Conservation (phyloP, 768 basidiomycete species). For the Russula sp. region DNA sequence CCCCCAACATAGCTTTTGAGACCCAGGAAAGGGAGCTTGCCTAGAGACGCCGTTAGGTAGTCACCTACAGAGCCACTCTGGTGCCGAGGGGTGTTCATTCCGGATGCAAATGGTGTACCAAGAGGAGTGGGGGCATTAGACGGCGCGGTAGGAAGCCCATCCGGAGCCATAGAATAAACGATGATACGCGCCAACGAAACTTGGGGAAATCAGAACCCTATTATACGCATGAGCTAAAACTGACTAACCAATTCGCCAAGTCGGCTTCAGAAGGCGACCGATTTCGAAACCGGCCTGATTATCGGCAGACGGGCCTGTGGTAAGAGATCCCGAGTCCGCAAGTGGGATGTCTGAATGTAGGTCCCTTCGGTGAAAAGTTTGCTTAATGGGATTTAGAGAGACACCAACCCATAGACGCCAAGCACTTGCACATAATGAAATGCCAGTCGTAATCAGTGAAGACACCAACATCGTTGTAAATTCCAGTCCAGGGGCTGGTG, state of each 20-base stretch:
- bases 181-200: conserved; percentile 80
- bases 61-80: conserved; percentile 45
- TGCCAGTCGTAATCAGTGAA: conserved; percentile 81
- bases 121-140: conserved; percentile 69
- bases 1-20: conserved; percentile 67
- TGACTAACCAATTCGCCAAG: conserved; percentile 65
- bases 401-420: conserved; percentile 70
- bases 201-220: conserved; percentile 28
- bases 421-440: conserved; percentile 82
- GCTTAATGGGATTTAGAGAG: background rate
- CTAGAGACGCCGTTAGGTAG: conserved; percentile 53
- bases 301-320: conserved; percentile 73
- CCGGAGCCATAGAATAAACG: conserved; percentile 80
- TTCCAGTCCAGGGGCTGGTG: conserved; percentile 45
- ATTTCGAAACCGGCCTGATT: conserved; percentile 69
- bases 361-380: conserved; percentile 5
- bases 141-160: conserved; percentile 48
- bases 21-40: conserved; percentile 39
- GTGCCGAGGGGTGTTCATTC: conserved; percentile 50
- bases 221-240: conserved; percentile 17
- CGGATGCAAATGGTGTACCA: conserved; percentile 64
- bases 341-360: conserved; percentile 56
- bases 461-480: conserved; percentile 63
- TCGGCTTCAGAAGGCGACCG: conserved; percentile 60
- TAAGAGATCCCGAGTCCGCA: conserved; percentile 66